phyloP scores from a whole-genome alignment of 768 basidiomycete species.

The Phylloporus arenicola region DNA sequence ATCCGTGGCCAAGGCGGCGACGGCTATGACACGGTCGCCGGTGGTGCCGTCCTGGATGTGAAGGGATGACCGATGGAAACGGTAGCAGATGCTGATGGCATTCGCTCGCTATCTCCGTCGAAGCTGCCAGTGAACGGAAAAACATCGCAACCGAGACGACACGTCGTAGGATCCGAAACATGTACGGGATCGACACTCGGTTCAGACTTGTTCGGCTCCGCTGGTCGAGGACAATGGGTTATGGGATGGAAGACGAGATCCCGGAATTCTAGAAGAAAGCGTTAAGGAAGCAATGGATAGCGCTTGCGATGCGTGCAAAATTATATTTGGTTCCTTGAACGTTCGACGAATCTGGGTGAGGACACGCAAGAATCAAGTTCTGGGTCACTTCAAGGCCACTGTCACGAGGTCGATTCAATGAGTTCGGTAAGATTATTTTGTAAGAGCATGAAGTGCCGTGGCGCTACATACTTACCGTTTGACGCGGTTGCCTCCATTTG shows the following conservation, averaged over 20 bases:
- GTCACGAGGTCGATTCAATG: background rate
- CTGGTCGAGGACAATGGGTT: background rate
- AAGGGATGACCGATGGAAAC: background rate
- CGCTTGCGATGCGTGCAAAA: background rate
- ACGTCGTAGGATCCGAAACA: conserved; percentile 1
- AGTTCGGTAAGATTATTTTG: background rate
- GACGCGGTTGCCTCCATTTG: background rate
- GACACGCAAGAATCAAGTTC: background rate
- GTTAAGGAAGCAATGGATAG: too few relatives aligned
- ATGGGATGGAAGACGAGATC: background rate
- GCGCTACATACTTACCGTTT: background rate
- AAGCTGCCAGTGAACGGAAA: background rate
- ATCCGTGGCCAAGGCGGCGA: background rate
- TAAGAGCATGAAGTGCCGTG: background rate
- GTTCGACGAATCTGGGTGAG: background rate
- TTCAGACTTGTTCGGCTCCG: background rate
- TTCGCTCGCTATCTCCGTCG: background rate
- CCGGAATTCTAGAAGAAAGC: background rate
- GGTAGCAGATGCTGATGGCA: background rate
- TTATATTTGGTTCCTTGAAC: background rate
- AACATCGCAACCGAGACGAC: background rate
- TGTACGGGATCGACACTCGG: background rate
- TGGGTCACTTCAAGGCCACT: background rate
- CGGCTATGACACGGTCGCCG: background rate
- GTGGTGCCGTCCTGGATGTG: background rate